Evolutionary conservation across 2,329 filamentous ascomycete genomes (phyloP), one percentile per base, ranked within the genome.

Genomic region (Penicillium sp.): DNA sequence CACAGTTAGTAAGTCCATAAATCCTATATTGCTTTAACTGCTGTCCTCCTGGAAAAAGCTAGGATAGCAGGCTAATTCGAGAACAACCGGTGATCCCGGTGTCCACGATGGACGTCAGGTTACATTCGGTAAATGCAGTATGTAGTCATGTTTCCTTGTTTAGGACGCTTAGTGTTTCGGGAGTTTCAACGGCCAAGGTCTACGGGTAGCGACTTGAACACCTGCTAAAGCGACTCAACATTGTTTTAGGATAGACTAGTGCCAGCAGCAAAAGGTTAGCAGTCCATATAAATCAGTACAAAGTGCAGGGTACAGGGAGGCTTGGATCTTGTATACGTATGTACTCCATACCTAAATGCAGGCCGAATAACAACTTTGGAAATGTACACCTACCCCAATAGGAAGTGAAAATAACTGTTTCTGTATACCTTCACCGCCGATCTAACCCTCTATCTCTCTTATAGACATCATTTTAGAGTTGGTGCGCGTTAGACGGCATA

Each of bases 291-390:
- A 15, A 13, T 37, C 5, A 21, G 25, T 25, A 43, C 29, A 41
- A 38, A 42, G 3, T 8, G 4, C 19, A 37, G 17, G 10, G 46
- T 59, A 52, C 23, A 53, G 10, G n/a, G 23, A 51, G 46, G 19
- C 19, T 46, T 21, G 46, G 25, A 45, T 47, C 31, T 2, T 37
- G 48, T 56, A 54, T 25, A 37, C 25, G 4, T 38, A 42, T 54
- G 48, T 58, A 55, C 56, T 50, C 43, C 54, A 46, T 42, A 50
- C 50, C 45, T 55, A 10, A 25, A 27, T 51, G 43, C 46, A 50
- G 63, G 59, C 57, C 25, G 41, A 53, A 67, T 54, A 17, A 10
- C 17, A 64, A 67, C 58, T 13, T 31, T 21, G 12, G 15, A 21
- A 33, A 43, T 10, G 21, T 10, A n/a, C 33, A 37, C 47, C 13